Conservation (phyloP, 768 basidiomycete species). For the Podaxis pistillaris region DNA sequence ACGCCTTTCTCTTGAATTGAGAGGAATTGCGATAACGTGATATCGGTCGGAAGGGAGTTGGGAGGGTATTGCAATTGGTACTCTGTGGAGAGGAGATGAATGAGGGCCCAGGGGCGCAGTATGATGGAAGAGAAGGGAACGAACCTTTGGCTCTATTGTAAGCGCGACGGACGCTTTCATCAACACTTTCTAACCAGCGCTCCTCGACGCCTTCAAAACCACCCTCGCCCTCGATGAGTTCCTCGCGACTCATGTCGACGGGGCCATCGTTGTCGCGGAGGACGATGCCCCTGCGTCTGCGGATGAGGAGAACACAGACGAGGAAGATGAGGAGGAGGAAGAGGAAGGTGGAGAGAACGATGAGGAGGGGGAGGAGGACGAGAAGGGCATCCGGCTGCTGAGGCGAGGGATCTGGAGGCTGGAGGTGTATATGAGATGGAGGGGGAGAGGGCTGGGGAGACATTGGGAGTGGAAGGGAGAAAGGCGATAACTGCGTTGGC, state of each 20-base stretch:
- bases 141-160: slow-evolving; percentile 89
- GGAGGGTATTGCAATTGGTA: slow-evolving; percentile 88
- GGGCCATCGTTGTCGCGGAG: slow-evolving; percentile 89
- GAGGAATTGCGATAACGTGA: slow-evolving; percentile 96
- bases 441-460: not conserved
- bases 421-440: slow-evolving; percentile 12
- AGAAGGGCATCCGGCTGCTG: slow-evolving; percentile 65
- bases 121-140: slow-evolving; percentile 21
- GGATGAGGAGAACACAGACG: slow-evolving; percentile 82
- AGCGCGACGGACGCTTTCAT: slow-evolving; percentile 60
- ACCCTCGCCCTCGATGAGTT: slow-evolving; percentile 87
- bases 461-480: not conserved
- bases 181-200: slow-evolving; percentile 87
- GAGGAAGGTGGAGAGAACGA: slow-evolving; percentile 90
- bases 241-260: slow-evolving; percentile 88
- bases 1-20: slow-evolving; percentile 99
- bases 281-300: slow-evolving; percentile 72
- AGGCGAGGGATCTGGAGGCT: slow-evolving; percentile 25
- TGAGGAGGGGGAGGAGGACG: slow-evolving; percentile 90
- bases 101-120: slow-evolving; percentile 11
- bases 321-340: slow-evolving; percentile 92
- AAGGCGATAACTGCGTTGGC: not conserved
- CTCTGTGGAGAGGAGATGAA: slow-evolving; percentile 40
- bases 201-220: slow-evolving; percentile 91
- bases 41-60: slow-evolving; percentile 96